phyloP scores from a whole-genome alignment of 441 rosid genomes.

The Raphanus hybrid region DNA sequence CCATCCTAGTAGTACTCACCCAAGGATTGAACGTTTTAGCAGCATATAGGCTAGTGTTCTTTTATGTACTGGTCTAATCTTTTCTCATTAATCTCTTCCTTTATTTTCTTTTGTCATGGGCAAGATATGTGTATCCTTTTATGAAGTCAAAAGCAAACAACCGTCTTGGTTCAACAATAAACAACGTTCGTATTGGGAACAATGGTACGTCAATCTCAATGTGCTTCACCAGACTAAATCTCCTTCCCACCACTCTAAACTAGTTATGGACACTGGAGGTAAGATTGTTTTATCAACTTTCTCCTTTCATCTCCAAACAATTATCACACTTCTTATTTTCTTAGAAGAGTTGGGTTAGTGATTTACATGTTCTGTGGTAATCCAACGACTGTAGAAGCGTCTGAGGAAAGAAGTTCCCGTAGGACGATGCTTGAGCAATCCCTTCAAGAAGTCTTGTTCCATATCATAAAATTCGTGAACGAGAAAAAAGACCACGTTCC shows the following conservation, averaged over 20 bases:
- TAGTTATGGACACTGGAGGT: conserved; percentile 72
- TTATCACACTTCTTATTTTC: neutral
- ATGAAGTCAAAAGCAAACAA: conserved; percentile 86
- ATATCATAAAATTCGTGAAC: conserved; percentile 86
- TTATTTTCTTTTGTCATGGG: neutral
- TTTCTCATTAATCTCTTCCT: neutral
- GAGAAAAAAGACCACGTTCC: conserved; percentile 98
- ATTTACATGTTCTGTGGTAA: neutral
- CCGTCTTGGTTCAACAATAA: conserved; percentile 86
- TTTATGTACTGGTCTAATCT: neutral
- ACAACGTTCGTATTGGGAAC: conserved; percentile 83
- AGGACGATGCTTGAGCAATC: conserved; percentile 79
- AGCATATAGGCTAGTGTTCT: conserved; percentile 5
- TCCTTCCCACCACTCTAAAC: conserved; percentile 65
- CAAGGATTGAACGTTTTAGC: neutral
- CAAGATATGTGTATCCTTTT: conserved; percentile 90
- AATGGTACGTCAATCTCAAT: conserved; percentile 87
- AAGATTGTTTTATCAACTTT: conserved; percentile 10
- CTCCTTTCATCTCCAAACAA: neutral
- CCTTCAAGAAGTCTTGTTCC: conserved; percentile 84
- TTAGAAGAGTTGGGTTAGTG: neutral
- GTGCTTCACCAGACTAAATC: conserved; percentile 71
- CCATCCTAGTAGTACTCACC: neutral
- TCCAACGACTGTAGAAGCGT: conserved; percentile 49
- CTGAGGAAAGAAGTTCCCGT: conserved; percentile 68